phyloP scores from a whole-genome alignment of 106 monocot species.

The Vanilla planifolia region DNA sequence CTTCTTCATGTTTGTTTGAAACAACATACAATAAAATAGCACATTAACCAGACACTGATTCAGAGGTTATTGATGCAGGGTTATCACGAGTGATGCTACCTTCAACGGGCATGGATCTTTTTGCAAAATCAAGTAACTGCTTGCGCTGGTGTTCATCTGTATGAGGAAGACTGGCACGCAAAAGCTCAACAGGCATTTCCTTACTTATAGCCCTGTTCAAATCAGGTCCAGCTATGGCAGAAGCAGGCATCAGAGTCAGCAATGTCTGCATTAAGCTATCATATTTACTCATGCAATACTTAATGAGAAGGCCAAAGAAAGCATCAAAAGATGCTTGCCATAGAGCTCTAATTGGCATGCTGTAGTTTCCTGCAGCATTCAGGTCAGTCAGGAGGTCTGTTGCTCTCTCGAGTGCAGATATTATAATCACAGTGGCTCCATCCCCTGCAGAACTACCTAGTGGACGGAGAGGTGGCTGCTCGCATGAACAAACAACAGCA shows the following conservation, averaged over 20 bases:
- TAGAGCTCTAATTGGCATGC: conserved; percentile 11
- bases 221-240: conserved; percentile 9
- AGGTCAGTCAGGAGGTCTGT: conserved; percentile 30
- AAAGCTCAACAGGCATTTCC: conserved; percentile 41
- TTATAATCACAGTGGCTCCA: conserved; percentile 34
- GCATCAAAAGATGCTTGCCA: conserved; percentile 52
- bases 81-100: conserved; percentile 2
- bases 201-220: conserved; percentile 20
- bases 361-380: conserved; percentile 12
- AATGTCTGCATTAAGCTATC: conserved; percentile 22
- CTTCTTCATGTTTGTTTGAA: no score
- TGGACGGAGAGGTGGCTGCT: conserved; percentile 40
- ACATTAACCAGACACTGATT: conserved; percentile 20
- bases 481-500: conserved; percentile 40
- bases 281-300: conserved; percentile 36
- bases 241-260: not conserved
- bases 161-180: conserved; percentile 48
- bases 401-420: conserved; percentile 34
- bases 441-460: conserved; percentile 36
- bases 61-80: conserved; percentile 14
- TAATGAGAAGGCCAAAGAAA: conserved; percentile 31
- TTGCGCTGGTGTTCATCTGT: conserved; percentile 33
- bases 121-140: conserved; percentile 32
- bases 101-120: conserved; percentile 29
- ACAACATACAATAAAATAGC: no score